phyloP scores from a whole-genome alignment of 2,329 filamentous ascomycete genomes.

The Coniochaeta sp. region DNA sequence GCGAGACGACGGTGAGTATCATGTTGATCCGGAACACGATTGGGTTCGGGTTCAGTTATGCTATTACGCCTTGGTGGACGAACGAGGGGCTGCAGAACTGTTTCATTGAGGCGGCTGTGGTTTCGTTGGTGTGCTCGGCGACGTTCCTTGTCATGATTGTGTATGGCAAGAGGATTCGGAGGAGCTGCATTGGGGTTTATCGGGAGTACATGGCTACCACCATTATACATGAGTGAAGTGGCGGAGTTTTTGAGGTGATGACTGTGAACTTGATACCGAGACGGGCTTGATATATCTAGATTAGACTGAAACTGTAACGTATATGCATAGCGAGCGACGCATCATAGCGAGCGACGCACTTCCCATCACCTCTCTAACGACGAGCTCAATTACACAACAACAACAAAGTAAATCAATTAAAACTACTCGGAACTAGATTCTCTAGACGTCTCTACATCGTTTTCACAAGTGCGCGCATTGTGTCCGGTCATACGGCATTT shows the following conservation, averaged over 20 bases:
- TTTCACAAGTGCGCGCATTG: too few relatives aligned
- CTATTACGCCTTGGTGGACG: slow-evolving; percentile 25
- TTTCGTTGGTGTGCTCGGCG: slow-evolving; percentile 16
- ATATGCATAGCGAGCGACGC: too few relatives aligned
- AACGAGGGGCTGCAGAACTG: slow-evolving; percentile 22
- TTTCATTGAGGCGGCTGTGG: slow-evolving; percentile 23
- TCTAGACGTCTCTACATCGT: too few relatives aligned
- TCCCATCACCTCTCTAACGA: too few relatives aligned
- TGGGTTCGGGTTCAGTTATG: slow-evolving; percentile 20
- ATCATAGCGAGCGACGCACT: too few relatives aligned
- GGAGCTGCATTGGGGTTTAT: slow-evolving; percentile 5
- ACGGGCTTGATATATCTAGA: too few relatives aligned
- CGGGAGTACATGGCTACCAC: slow-evolving; percentile 9
- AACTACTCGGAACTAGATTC: too few relatives aligned
- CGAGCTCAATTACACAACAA: too few relatives aligned
- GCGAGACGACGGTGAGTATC: slow-evolving; percentile 13
- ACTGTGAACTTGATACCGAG: background rate
- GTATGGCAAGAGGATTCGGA: slow-evolving; percentile 9
- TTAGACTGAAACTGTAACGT: too few relatives aligned
- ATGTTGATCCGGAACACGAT: slow-evolving; percentile 20
- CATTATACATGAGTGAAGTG: background rate
- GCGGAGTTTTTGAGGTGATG: background rate
- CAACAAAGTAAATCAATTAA: too few relatives aligned
- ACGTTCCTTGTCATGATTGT: slow-evolving; percentile 8
- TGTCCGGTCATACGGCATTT: too few relatives aligned